Conservation (phyloP, 2,329 filamentous ascomycete genomes). For the Alternaria burnsii region DNA sequence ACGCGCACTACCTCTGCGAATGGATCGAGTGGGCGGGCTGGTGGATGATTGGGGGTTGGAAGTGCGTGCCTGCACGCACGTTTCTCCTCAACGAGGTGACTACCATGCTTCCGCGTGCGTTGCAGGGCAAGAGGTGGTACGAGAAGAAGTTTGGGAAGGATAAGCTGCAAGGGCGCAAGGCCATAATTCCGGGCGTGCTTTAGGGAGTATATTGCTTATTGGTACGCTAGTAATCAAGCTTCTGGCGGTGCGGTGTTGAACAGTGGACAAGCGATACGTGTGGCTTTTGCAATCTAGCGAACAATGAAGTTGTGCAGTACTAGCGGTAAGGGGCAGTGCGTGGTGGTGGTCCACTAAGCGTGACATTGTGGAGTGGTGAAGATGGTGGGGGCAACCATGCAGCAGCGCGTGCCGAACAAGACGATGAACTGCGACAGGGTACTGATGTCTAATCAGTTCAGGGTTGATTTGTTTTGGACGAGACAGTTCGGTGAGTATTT, state of each 20-base stretch:
- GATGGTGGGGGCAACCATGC: background rate
- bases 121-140: slow-evolving; percentile 87
- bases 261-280: background rate
- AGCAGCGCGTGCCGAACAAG: background rate
- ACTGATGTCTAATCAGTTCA: slow-evolving; percentile 5
- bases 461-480: background rate
- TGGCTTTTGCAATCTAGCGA: background rate
- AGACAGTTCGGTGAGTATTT: slow-evolving; percentile 4
- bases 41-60: slow-evolving; percentile 73
- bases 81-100: slow-evolving; percentile 88
- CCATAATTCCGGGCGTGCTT: slow-evolving; percentile 70
- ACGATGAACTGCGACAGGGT: slow-evolving; percentile 1
- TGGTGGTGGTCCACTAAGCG: slow-evolving; percentile 17
- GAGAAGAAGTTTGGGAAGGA: slow-evolving; percentile 85
- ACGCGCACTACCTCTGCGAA: slow-evolving; percentile 94
- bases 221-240: slow-evolving; percentile 8
- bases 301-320: slow-evolving; percentile 3
- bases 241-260: background rate
- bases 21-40: slow-evolving; percentile 97
- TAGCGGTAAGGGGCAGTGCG: slow-evolving; percentile 3
- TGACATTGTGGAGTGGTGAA: slow-evolving; percentile 5
- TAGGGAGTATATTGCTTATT: slow-evolving; percentile 26
- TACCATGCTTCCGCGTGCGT: slow-evolving; percentile 88
- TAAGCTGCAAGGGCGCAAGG: slow-evolving; percentile 77
- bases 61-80: slow-evolving; percentile 76